phyloP scores from a whole-genome alignment of 2,329 filamentous ascomycete genomes.

The Dothidotthia symphoricarpi region DNA sequence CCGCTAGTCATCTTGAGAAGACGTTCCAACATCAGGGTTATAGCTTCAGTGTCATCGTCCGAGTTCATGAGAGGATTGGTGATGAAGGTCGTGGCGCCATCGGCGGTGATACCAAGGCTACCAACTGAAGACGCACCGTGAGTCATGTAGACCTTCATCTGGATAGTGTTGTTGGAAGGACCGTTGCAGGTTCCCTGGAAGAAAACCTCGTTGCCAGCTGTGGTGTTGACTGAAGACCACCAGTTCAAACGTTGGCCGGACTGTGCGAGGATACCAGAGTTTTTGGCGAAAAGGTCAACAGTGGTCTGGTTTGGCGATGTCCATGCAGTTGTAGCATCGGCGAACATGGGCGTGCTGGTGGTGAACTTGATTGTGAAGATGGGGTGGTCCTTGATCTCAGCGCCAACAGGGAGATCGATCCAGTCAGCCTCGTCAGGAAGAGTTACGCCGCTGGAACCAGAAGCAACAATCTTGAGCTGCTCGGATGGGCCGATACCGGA shows the following conservation, averaged over 20 bases:
- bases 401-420: slow-evolving; percentile 52
- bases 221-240: slow-evolving; percentile 48
- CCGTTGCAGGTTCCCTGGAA: slow-evolving; percentile 51
- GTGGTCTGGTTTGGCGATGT: slow-evolving; percentile 31
- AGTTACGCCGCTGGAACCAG: slow-evolving; percentile 41
- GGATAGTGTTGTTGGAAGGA: slow-evolving; percentile 33
- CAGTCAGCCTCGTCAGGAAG: slow-evolving; percentile 46
- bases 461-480: slow-evolving; percentile 47
- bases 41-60: slow-evolving; percentile 41
- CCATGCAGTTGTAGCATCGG: slow-evolving; percentile 22
- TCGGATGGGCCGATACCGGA: slow-evolving; percentile 65
- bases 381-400: slow-evolving; percentile 43
- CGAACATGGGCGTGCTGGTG: slow-evolving; percentile 20
- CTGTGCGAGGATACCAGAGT: slow-evolving; percentile 47
- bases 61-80: slow-evolving; percentile 55
- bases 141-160: slow-evolving; percentile 56
- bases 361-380: slow-evolving; percentile 39
- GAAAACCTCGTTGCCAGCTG: slow-evolving; percentile 41
- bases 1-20: slow-evolving; percentile 39
- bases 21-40: slow-evolving; percentile 49
- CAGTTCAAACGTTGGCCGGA: slow-evolving; percentile 50
- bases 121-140: slow-evolving; percentile 62
- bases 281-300: slow-evolving; percentile 35
- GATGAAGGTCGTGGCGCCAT: slow-evolving; percentile 45
- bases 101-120: slow-evolving; percentile 47